Conservation (phyloP, 805 yeast species). For the Ogataea sp. region DNA sequence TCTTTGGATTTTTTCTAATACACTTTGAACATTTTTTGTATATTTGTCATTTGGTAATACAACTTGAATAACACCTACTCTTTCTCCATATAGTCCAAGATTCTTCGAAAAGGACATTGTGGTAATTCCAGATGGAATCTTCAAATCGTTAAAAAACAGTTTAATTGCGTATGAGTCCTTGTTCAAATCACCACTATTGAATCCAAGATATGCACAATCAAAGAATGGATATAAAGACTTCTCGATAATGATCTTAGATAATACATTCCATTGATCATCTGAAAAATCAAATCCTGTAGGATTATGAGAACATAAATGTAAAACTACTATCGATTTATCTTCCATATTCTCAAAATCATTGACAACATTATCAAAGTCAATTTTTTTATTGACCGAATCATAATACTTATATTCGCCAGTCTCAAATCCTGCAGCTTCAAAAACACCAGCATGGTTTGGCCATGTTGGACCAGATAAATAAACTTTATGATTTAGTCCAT, state of each 20-base stretch:
- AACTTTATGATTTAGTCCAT: slow-evolving; percentile 23
- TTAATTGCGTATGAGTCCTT: slow-evolving; percentile 32
- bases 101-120: slow-evolving; percentile 41
- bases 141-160: slow-evolving; percentile 28
- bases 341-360: slow-evolving; percentile 25
- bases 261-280: slow-evolving; percentile 36
- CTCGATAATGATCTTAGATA: slow-evolving; percentile 27
- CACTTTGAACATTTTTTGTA: slow-evolving; percentile 33
- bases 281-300: slow-evolving; percentile 43
- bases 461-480: slow-evolving; percentile 40
- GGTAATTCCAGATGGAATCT: slow-evolving; percentile 32
- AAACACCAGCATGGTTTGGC: slow-evolving; percentile 41
- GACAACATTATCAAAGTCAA: slow-evolving; percentile 34
- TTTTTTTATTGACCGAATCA: slow-evolving; percentile 30
- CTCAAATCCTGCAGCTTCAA: slow-evolving; percentile 34
- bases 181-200: slow-evolving; percentile 38
- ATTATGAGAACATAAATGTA: slow-evolving; percentile 42
- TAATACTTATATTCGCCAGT: slow-evolving; percentile 35
- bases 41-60: slow-evolving; percentile 31
- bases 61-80: slow-evolving; percentile 32
- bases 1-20: slow-evolving; percentile 62
- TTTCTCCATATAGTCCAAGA: slow-evolving; percentile 41
- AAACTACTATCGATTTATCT: slow-evolving; percentile 30
- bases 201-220: slow-evolving; percentile 43
- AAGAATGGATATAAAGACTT: slow-evolving; percentile 36